Percentiles rank a stretch among this genome's conserved stretches.
These are phyloP conservation scores for Metschnikowia baotianmanensis DNA, from an alignment of 805 yeast species.

Conservation along the genomic window DNA sequence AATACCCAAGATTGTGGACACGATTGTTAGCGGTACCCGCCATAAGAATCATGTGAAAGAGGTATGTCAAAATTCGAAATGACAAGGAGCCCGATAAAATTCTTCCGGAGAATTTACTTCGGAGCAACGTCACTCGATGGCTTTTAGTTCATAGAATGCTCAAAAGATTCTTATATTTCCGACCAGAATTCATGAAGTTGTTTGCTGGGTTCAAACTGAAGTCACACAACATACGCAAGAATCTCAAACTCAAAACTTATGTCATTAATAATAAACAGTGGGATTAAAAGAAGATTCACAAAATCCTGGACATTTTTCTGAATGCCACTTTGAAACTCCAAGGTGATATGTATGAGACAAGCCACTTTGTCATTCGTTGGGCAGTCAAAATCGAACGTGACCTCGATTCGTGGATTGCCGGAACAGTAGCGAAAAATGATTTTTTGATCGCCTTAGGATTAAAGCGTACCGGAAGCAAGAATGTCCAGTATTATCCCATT, in stretches of 20 bases:
- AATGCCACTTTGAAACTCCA: background rate
- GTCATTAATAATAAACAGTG: background rate
- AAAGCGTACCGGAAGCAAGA: background rate
- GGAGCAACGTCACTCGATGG: conserved; percentile 4
- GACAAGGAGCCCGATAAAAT: background rate
- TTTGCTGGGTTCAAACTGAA: background rate
- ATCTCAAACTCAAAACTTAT: background rate
- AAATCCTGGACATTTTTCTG: conserved; percentile 1
- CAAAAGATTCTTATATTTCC: conserved; percentile 1
- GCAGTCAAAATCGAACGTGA: background rate
- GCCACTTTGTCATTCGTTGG: conserved; percentile 1
- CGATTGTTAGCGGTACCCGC: conserved; percentile 1
- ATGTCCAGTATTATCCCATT: conserved; percentile 1
- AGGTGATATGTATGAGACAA: background rate
- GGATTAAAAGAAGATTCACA: background rate
- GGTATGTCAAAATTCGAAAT: background rate
- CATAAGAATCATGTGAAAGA: background rate
- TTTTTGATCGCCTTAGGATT: conserved; percentile 1
- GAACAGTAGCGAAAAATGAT: background rate
- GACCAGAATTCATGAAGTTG: conserved; percentile 4
- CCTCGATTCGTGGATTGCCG: conserved; percentile 1
- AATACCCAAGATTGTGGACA: background rate
- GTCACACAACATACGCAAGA: background rate
- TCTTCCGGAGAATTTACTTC: background rate
- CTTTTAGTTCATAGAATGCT: conserved; percentile 1